A percentile compares a stretch with the other conserved stretches of the same genome.
These are phyloP conservation scores for Aspergillus tubingensis DNA, from an alignment of 2,329 filamentous ascomycete genomes.

Conservation along the genomic window DNA sequence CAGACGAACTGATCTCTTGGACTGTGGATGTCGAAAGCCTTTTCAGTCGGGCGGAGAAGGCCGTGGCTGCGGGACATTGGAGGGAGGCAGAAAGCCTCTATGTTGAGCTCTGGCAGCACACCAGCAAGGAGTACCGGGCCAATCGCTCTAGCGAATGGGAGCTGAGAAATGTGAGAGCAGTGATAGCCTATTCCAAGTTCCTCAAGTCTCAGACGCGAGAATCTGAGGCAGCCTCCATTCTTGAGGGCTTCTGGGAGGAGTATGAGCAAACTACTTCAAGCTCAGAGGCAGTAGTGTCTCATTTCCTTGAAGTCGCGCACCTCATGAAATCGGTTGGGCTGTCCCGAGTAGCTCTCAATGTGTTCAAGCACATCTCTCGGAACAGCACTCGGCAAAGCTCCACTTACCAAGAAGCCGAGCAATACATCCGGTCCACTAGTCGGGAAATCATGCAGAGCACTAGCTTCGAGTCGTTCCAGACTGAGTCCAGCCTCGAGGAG, in stretches of 20 bases:
- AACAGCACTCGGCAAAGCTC: constrained; percentile 37
- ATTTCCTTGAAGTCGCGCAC: constrained; percentile 44
- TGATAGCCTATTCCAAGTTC: constrained; percentile 50
- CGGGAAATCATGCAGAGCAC: constrained; percentile 43
- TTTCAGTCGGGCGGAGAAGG: constrained; percentile 41
- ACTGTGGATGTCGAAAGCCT: constrained; percentile 36
- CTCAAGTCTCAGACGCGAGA: constrained; percentile 48
- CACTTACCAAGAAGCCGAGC: constrained; percentile 45
- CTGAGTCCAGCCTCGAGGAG: constrained; percentile 47
- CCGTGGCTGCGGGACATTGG: constrained; percentile 32
- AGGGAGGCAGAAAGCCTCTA: constrained; percentile 50
- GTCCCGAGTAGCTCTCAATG: constrained; percentile 45
- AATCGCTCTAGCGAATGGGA: constrained; percentile 49
- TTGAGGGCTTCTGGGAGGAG: constrained; percentile 52
- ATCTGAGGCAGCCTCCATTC: constrained; percentile 48
- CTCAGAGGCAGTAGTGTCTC: constrained; percentile 40
- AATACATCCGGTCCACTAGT: constrained; percentile 46
- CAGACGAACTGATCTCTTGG: constrained; percentile 38
- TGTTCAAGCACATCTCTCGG: constrained; percentile 48
- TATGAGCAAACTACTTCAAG: constrained; percentile 47
- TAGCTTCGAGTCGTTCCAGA: constrained; percentile 34
- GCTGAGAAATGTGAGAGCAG: constrained; percentile 49
- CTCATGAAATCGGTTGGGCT: constrained; percentile 50
- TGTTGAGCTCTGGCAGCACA: constrained; percentile 53
- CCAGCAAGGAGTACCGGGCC: constrained; percentile 48